These are phyloP conservation scores for Leccinum insolens DNA, from an alignment of 1,284 basidiomycete species.

Conservation along the genomic window DNA sequence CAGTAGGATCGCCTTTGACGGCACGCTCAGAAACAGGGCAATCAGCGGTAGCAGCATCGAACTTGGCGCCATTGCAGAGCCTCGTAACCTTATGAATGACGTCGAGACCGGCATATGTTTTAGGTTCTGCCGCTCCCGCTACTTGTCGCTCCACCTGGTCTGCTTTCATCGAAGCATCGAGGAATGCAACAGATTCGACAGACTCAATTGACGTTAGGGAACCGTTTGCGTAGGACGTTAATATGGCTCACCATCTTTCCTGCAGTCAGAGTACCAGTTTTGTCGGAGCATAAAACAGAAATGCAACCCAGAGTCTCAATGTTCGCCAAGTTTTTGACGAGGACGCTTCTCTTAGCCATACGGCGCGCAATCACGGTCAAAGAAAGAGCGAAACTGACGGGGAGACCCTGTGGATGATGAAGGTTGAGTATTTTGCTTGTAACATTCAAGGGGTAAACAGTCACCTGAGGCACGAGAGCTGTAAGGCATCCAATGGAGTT, in stretches of 20 bases:
- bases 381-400: slow-evolving; percentile 50
- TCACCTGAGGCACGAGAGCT: slow-evolving; percentile 49
- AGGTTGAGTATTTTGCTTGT: not conserved
- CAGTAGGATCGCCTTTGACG: slow-evolving; percentile 66
- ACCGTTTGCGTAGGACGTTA: not conserved
- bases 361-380: slow-evolving; percentile 51
- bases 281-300: slow-evolving; percentile 60
- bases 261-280: slow-evolving; percentile 49
- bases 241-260: slow-evolving; percentile 38
- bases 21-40: slow-evolving; percentile 44
- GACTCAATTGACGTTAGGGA: slow-evolving; percentile 25
- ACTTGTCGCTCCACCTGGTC: slow-evolving; percentile 26
- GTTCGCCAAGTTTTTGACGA: slow-evolving; percentile 61
- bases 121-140: slow-evolving; percentile 16
- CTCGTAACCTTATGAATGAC: slow-evolving; percentile 48
- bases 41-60: slow-evolving; percentile 40
- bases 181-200: slow-evolving; percentile 45
- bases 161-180: slow-evolving; percentile 37
- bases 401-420: slow-evolving; percentile 40
- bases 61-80: slow-evolving; percentile 65
- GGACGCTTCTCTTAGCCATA: slow-evolving; percentile 53
- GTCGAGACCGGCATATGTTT: slow-evolving; percentile 21
- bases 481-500: slow-evolving; percentile 52
- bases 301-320: slow-evolving; percentile 64
- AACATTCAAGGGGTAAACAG: not conserved